Conservation (phyloP, 75 land plant species). For the Sequoia sempervirens region DNA sequence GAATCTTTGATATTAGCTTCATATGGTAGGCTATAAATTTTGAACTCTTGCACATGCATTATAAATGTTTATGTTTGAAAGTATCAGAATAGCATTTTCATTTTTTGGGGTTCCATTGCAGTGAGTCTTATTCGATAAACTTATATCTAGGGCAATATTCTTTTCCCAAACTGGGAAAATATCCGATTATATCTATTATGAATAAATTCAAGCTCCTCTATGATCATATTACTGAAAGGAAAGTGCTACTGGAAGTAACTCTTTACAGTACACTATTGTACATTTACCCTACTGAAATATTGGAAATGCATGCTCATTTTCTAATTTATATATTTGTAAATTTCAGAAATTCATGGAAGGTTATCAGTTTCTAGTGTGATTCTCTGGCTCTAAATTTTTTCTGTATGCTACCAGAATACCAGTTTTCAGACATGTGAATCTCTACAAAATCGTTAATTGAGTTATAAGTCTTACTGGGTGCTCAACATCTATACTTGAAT, state of each 20-base stretch:
- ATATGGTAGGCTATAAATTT: not conserved
- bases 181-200: not conserved
- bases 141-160: not conserved
- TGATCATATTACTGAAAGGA: not conserved
- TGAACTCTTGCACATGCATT: not conserved
- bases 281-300: not conserved
- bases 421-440: not conserved
- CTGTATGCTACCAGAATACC: not conserved
- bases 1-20: not conserved
- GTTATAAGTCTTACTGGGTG: not conserved
- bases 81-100: not conserved
- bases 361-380: not conserved
- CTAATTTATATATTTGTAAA: not conserved
- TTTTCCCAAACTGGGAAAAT: not conserved
- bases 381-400: not conserved
- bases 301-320: not conserved
- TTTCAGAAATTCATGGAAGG: not conserved
- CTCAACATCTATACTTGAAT: not conserved
- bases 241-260: not conserved
- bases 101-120: not conserved
- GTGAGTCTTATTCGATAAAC: not conserved
- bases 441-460: not conserved
- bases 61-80: not conserved
- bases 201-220: not conserved
- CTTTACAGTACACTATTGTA: not conserved